phyloP scores from a whole-genome alignment of 2,329 filamentous ascomycete species.

The Colletotrichum eleusines region DNA sequence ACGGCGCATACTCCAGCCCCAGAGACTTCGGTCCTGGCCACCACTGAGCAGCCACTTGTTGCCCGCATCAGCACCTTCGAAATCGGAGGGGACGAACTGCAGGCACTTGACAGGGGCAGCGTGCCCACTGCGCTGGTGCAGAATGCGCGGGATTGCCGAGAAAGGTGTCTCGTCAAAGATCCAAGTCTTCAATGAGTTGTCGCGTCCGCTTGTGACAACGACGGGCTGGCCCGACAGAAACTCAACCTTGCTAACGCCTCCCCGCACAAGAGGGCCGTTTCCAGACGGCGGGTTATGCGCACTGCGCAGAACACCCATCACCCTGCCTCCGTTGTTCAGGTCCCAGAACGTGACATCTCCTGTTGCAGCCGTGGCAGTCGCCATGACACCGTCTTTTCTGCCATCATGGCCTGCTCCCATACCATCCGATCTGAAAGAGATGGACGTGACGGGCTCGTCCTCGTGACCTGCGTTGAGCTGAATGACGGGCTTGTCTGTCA shows the following conservation, averaged over 20 bases:
- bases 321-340: conserved; percentile 86
- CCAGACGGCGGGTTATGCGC: conserved; percentile 83
- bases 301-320: conserved; percentile 87
- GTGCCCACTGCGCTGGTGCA: conserved; percentile 90
- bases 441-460: conserved; percentile 78
- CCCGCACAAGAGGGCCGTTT: conserved; percentile 68
- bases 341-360: conserved; percentile 98
- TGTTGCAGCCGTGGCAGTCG: conserved; percentile 81
- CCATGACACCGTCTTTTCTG: conserved; percentile 89
- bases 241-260: conserved; percentile 88
- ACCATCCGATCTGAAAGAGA: conserved; percentile 91
- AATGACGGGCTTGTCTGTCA: conserved; percentile 80
- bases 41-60: conserved; percentile 96
- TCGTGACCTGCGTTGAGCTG: conserved; percentile 75
- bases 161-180: conserved; percentile 95
- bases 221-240: conserved; percentile 92
- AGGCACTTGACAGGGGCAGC: conserved; percentile 86
- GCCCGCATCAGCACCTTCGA: conserved; percentile 87
- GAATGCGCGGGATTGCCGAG: conserved; percentile 83
- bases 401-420: conserved; percentile 90
- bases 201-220: conserved; percentile 88
- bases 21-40: conserved; percentile 89
- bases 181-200: conserved; percentile 96
- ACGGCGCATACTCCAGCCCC: conserved; percentile 94
- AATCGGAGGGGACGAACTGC: conserved; percentile 86